phyloP scores from a whole-genome alignment of 805 yeast genomes.

The Candida alai region DNA sequence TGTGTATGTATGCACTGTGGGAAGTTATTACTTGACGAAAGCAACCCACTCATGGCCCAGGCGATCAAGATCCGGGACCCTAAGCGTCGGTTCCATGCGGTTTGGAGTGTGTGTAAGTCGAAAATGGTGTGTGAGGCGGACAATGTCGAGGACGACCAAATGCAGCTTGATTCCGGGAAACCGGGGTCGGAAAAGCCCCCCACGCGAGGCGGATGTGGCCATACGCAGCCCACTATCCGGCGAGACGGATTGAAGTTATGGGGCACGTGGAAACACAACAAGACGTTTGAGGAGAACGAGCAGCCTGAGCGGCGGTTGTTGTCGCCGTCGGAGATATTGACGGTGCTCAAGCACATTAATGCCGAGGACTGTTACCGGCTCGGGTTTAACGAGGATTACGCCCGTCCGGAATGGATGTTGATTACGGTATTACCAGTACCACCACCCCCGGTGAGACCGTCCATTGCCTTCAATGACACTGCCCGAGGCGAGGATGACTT shows the following conservation, averaged over 20 bases:
- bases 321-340: slow-evolving; percentile 83
- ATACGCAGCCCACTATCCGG: slow-evolving; percentile 91
- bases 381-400: slow-evolving; percentile 93
- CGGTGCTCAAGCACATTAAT: slow-evolving; percentile 87
- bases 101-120: slow-evolving; percentile 88
- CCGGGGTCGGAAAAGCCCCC: slow-evolving; percentile 23
- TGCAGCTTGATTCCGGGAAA: slow-evolving; percentile 20
- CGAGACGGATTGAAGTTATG: slow-evolving; percentile 92
- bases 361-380: slow-evolving; percentile 74
- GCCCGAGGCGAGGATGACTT: slow-evolving; percentile 99
- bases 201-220: slow-evolving; percentile 97
- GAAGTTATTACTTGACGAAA: slow-evolving; percentile 81
- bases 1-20: slow-evolving; percentile 99
- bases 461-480: slow-evolving; percentile 95
- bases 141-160: slow-evolving; percentile 55
- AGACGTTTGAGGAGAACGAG: slow-evolving; percentile 74
- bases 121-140: slow-evolving; percentile 96
- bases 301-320: slow-evolving; percentile 90
- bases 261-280: slow-evolving; percentile 97
- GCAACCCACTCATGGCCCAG: slow-evolving; percentile 76
- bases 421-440: slow-evolving; percentile 98
- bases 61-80: slow-evolving; percentile 90
- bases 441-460: slow-evolving; percentile 99
- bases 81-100: slow-evolving; percentile 93
- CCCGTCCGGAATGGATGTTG: slow-evolving; percentile 98